Evolutionary conservation across 2,329 filamentous ascomycete species (phyloP), one percentile per base, ranked within the genome.

Genomic region (Leptoxyphium fumago): DNA sequence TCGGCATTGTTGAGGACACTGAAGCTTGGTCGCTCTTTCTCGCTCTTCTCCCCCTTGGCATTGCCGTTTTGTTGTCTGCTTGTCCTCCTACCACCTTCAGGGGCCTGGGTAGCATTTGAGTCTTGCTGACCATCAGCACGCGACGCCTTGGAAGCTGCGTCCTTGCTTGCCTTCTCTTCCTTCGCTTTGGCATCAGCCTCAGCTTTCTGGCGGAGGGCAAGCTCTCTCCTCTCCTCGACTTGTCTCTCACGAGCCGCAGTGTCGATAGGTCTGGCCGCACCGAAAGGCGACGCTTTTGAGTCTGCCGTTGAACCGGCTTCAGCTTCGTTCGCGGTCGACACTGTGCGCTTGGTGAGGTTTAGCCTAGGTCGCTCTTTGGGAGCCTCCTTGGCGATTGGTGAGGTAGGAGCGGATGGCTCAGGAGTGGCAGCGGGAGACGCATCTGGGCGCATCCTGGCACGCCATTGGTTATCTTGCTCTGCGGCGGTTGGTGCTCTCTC

Each of bases 391-490:
- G 66, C 61, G 4, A 79, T 74, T 40, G 87, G 85, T 18, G 84
- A 79, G 5, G 85, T 78, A 9, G 84, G 83, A 53, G 81, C 78
- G 60, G 80, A 87, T 46, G 77, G 75, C 47, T 91, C 83, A 43
- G 80, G 82, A 32, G 80, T 81, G 47, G 76, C 72, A 34, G 73
- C 74, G 17, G 80, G 74, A 10, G 81, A 78, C 5, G 72, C 62
- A 56, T 93, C 88, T n/a, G 89, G 85, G 53, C 79, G 82, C 88
- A 96, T 96, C 64, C 76, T 84, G 52, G 75, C 73, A 56, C 91
- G 82, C 91, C 91, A 98, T 66, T 94, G 80, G 67, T 80, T 93
- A 62, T 96, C 91, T 59, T 84, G 77, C 48, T 98, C 91, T 41
- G 91, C 84, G 36, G 91, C 91, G 45, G 84, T 96, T 17, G 83